Evolutionary conservation across 352 stramenopile genomes (phyloP), one percentile per base, ranked within the genome.

Genomic region (Phytophthora multivora): DNA sequence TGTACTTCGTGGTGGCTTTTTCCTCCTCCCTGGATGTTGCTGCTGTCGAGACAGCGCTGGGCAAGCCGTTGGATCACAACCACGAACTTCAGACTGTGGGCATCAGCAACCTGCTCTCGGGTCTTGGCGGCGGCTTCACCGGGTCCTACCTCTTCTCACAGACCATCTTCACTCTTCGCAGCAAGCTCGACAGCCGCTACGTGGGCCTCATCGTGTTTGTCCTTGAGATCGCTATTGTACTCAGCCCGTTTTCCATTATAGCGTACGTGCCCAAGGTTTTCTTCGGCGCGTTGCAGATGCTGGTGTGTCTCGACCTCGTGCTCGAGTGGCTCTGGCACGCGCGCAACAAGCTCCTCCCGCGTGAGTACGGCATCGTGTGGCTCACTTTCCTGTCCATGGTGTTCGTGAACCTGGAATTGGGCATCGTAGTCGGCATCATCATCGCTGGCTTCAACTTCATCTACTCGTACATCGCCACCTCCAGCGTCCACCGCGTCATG

Each of bases 121-220:
- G 98, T 5, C 47, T 99, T 33, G 91, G 88, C 0, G 97, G 97
- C 16, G 98, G 98, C 36, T 99, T 99, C 69, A 99, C 97, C 5
- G 98, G 98, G 5, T 98, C 86, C 21, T 99, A 99, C 75, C 99
- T 99, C 65, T 99, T 99, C 73, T 98, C 89, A 21, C 97, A 99
- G 81, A 99, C 96, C 35, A 95, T 96, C 51, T 95, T 96, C 66
- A 93, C 88, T 35, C 71, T 95, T 63, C 86, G 86, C 16, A 80
- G 84, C 26, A 84, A 89, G 19, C 75, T 95, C 38, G 75, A 95
- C 30, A 90, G 72, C 19, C 85, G 88, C 18, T 53, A 88, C 47
- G 86, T 80, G 7, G 88, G 88, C 28, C 59, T 91, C 41, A 71
- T 96, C 33, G 87, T 96, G 26, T 88, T 90, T 55, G 18, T 90